Evolutionary conservation across 1,139 yeast genomes (phyloP).

Genomic region (Saccharomyces pastorianus): DNA sequence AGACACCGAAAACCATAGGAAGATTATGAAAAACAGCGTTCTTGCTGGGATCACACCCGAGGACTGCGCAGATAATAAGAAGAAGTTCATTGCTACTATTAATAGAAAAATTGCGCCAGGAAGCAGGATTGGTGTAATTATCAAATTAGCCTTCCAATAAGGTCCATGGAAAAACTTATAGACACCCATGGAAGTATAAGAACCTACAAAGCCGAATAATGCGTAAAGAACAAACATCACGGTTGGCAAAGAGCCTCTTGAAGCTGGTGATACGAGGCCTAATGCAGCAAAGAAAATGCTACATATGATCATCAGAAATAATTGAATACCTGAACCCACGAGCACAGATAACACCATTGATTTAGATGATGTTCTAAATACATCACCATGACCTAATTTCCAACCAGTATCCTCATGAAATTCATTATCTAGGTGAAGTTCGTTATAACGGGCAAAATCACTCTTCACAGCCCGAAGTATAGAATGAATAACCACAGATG

Average conservation of each 20-base stretch:
- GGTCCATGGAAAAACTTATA: slow-evolving; percentile 91
- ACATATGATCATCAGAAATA: slow-evolving; percentile 65
- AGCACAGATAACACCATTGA: slow-evolving; percentile 68
- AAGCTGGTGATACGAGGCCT: slow-evolving; percentile 88
- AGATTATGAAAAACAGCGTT: slow-evolving; percentile 71
- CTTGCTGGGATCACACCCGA: slow-evolving; percentile 96
- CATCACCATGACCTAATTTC: slow-evolving; percentile 94
- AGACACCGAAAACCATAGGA: slow-evolving; percentile 79
- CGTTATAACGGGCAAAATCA: slow-evolving; percentile 84
- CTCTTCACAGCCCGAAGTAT: slow-evolving; percentile 71
- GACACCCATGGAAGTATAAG: slow-evolving; percentile 75
- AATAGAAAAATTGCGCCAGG: slow-evolving; percentile 67
- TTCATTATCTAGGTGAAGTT: slow-evolving; percentile 78
- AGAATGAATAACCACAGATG: slow-evolving; percentile 72
- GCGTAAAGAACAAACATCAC: slow-evolving; percentile 81
- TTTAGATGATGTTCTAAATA: slow-evolving; percentile 75
- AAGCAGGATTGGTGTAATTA: slow-evolving; percentile 72
- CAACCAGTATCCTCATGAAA: slow-evolving; percentile 93
- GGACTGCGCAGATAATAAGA: slow-evolving; percentile 67
- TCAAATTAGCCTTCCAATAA: slow-evolving; percentile 78
- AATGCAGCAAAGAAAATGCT: slow-evolving; percentile 77
- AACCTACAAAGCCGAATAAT: slow-evolving; percentile 69
- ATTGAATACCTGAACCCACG: slow-evolving; percentile 83
- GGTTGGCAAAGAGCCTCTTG: slow-evolving; percentile 88
- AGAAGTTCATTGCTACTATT: slow-evolving; percentile 69